Percentiles rank a stretch among this genome's conserved stretches.
Evolutionary conservation across 345 rosid species (phyloP).

Genomic region (Camelina sativa): DNA sequence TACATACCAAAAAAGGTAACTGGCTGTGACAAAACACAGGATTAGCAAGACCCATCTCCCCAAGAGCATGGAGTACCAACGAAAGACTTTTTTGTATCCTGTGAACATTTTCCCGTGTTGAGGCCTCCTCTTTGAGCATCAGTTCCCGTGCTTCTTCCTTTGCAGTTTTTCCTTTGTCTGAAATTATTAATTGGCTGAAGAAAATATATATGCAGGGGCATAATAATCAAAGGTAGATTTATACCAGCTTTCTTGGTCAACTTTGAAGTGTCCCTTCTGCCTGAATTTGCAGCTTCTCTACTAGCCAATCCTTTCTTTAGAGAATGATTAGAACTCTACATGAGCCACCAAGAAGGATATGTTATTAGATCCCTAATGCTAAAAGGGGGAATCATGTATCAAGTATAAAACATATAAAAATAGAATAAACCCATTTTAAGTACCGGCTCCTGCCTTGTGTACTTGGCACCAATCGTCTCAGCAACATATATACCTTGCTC

Average conservation of each 20-base stretch:
- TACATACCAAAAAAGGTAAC: constrained; percentile 85
- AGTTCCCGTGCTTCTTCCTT: constrained; percentile 95
- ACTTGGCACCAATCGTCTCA: constrained; percentile 68
- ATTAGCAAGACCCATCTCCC: constrained; percentile 88
- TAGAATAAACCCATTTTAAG: constrained; percentile 13
- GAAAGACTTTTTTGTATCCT: constrained; percentile 70
- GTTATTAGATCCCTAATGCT: constrained; percentile 49
- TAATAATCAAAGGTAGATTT: constrained; percentile 24
- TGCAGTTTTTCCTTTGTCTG: constrained; percentile 90
- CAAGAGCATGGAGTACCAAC: constrained; percentile 76
- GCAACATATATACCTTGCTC: constrained; percentile 92
- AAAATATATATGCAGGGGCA: constrained; percentile 11
- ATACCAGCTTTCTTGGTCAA: constrained; percentile 70
- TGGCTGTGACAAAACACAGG: constrained; percentile 95
- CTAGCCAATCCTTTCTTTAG: constrained; percentile 63
- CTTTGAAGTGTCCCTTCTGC: constrained; percentile 74
- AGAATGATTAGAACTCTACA: constrained; percentile 56
- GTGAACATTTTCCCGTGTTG: constrained; percentile 67
- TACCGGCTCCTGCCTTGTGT: constrained; percentile 66
- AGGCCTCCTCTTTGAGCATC: constrained; percentile 90
- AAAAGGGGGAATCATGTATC: neutral
- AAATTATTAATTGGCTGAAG: constrained; percentile 28
- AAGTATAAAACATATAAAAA: neutral
- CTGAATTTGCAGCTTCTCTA: constrained; percentile 60
- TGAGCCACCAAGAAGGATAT: constrained; percentile 33